Evolutionary conservation across 768 basidiomycete genomes (phyloP).

Genomic region (Pleurotus eryngii): DNA sequence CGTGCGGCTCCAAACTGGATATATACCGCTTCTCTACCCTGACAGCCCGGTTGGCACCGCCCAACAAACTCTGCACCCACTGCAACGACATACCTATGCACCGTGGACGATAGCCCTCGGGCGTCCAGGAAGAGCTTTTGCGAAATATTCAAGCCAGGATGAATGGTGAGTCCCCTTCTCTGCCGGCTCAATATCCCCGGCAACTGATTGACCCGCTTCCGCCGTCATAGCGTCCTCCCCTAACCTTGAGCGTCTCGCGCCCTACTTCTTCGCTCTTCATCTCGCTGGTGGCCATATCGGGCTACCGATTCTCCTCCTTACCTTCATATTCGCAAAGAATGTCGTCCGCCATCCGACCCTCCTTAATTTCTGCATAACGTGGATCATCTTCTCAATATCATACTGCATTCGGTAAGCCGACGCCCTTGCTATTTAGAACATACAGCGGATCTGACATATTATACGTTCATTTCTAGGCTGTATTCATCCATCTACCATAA

Average conservation of each 20-base stretch:
- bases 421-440: not conserved
- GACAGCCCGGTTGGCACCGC: not conserved
- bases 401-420: constrained; percentile 47
- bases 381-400: constrained; percentile 52
- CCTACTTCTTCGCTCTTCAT: constrained; percentile 44
- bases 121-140: constrained; percentile 2
- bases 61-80: not conserved
- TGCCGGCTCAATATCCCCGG: not conserved
- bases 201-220: constrained; percentile 8
- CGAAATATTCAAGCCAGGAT: not conserved
- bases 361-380: constrained; percentile 55
- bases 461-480: constrained; percentile 7
- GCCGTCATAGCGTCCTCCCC: constrained; percentile 1
- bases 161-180: not conserved
- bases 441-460: not conserved
- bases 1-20: constrained; percentile 2
- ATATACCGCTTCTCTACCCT: not conserved
- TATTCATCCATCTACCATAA: constrained; percentile 11
- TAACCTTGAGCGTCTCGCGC: constrained; percentile 24
- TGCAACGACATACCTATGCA: not conserved
- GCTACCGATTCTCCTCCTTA: constrained; percentile 45
- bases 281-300: constrained; percentile 51
- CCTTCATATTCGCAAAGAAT: constrained; percentile 39
- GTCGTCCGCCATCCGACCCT: constrained; percentile 47
- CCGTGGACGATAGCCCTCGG: constrained; percentile 1